These are phyloP conservation scores for Nicotiana otophora DNA, from an alignment of 257 asterid species.

Conservation along the genomic window DNA sequence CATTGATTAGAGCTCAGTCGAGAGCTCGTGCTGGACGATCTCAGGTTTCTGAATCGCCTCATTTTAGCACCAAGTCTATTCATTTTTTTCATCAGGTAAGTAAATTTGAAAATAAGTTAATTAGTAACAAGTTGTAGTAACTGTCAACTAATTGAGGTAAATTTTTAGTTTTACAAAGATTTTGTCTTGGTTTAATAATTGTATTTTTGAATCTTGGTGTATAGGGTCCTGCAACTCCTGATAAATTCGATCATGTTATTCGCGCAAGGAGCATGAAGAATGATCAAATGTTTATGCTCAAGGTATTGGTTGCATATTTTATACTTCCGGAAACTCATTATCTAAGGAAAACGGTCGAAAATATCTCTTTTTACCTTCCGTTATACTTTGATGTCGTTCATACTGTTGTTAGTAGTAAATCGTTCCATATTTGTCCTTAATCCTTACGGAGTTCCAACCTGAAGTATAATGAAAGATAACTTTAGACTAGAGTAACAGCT, in stretches of 20 bases:
- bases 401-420: neutral
- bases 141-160: no score
- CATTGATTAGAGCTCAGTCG: slow-evolving; percentile 17
- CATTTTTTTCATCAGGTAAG: slow-evolving; percentile 42
- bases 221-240: slow-evolving; percentile 41
- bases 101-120: no score
- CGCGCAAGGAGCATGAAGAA: no score
- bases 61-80: slow-evolving; percentile 39
- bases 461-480: neutral
- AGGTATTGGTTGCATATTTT: slow-evolving; percentile 32
- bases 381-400: neutral
- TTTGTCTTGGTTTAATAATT: no score
- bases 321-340: neutral
- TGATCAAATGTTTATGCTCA: no score
- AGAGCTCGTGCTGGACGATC: slow-evolving; percentile 28
- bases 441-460: neutral
- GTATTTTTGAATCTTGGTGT: neutral
- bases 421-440: neutral
- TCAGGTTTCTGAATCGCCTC: slow-evolving; percentile 44
- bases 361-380: no score
- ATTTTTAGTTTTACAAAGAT: no score
- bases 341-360: no score
- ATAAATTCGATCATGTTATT: no score
- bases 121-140: no score
- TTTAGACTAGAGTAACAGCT: neutral